Base-by-base conservation (phyloP, 495 filamentous ascomycete species). In the Copromyces sp. region DNA sequence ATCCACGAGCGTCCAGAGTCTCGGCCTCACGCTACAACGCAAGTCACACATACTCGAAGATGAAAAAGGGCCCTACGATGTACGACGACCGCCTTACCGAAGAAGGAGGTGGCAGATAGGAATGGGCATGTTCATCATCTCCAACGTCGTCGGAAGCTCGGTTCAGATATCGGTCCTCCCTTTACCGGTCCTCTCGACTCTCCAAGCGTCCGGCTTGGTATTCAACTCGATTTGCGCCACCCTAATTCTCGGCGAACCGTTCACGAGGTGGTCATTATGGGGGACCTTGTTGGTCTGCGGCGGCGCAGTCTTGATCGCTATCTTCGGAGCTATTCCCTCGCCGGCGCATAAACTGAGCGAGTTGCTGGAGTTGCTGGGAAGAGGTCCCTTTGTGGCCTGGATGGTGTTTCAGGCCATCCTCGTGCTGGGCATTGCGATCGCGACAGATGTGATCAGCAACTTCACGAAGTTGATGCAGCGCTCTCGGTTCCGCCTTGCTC, bases 31-130 rank as follows among this genome's bases (percentile, higher is more conserved):
- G n/a, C 88, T 98, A 29, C 95, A 99, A 84, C 93, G 95, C 80
- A 99, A 99, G 81, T 98, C 95, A 72, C 95, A 99, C 84, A 90
- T 99, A 71, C 89, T 98, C 75, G 95, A 99, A 85, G 95, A 98
- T 83, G 93, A 95, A 83, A 97, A 97, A 82, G 87, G 87, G 44
- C 89, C 92, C 3, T 89, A 93, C 79, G 89, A 94, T 82, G 80
- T 88, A 53, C 89, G 93, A 75, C 85, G 95, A 75, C 95, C 95
- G 39, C 93, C 96, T 5, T 94, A 97, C 81, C 89, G 91, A 77
- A 89, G 95, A 79, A 88, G 96, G 80, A 87, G 94, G 87, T 99
- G 95, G 95, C 95, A 99, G 90, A 82, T 98, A 72, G 95, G 95
- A 70, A 98, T 99, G 93, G 87, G 90, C 75, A 97, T 99, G 89